Conservation (phyloP, 441 rosid species). For the Eruca vesicaria region DNA sequence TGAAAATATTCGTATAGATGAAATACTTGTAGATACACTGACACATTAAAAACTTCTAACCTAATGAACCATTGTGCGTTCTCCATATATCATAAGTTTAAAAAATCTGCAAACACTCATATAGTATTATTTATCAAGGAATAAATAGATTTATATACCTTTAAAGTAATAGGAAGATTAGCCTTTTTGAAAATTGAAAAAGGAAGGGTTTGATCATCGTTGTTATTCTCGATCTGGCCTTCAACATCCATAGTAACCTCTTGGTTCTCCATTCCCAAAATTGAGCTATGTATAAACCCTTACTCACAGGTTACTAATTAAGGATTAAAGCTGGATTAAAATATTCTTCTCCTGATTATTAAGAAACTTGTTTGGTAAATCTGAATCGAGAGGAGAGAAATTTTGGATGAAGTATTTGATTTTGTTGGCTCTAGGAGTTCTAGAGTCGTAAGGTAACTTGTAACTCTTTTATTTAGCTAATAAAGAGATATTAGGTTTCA, state of each 20-base stretch:
- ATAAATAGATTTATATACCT: constrained; percentile 29
- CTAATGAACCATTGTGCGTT: constrained; percentile 11
- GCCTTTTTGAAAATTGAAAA: constrained; percentile 37
- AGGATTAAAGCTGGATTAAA: constrained; percentile 1
- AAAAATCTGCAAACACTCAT: not conserved
- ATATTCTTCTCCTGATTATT: not conserved
- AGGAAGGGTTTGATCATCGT: constrained; percentile 26
- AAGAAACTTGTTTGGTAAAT: not conserved
- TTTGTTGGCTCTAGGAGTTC: constrained; percentile 4
- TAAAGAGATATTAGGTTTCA: constrained; percentile 29
- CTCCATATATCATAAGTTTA: not conserved
- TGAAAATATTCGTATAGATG: not conserved
- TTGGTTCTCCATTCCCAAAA: constrained; percentile 13
- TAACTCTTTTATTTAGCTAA: not conserved
- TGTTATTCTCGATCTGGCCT: constrained; percentile 16
- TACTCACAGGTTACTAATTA: not conserved
- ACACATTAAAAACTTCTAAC: not conserved
- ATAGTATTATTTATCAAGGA: constrained; percentile 1
- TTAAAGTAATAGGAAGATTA: constrained; percentile 44
- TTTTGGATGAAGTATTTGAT: not conserved
- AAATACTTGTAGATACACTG: not conserved
- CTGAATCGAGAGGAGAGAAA: not conserved
- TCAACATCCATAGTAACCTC: constrained; percentile 37
- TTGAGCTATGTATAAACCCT: constrained; percentile 7
- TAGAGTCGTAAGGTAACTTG: constrained; percentile 11